A percentile compares a stretch with the other conserved stretches of the same genome.
Conservation (phyloP, 805 yeast genomes). For the Metschnikowia shivogae region DNA sequence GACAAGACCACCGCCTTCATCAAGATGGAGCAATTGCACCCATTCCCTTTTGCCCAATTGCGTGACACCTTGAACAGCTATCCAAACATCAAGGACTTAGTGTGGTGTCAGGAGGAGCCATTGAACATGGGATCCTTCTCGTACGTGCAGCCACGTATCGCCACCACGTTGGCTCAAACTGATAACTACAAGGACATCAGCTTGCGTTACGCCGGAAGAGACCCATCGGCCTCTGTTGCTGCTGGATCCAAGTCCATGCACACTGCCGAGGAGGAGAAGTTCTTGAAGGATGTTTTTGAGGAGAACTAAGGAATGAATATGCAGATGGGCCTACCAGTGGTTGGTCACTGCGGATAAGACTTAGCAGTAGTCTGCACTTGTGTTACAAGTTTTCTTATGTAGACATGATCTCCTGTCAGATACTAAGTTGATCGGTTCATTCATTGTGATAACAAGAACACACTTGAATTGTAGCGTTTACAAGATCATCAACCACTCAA, state of each 20-base stretch:
- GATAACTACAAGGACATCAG: constrained; percentile 53
- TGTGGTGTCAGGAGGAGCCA: constrained; percentile 99
- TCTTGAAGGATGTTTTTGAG: constrained; percentile 60
- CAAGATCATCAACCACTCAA: too few relatives aligned
- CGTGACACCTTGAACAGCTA: constrained; percentile 77
- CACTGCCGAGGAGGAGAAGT: constrained; percentile 79
- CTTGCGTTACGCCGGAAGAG: constrained; percentile 92
- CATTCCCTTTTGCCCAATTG: constrained; percentile 96
- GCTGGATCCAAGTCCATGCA: constrained; percentile 94
- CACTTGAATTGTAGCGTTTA: too few relatives aligned
- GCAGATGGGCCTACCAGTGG: too few relatives aligned
- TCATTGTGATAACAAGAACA: too few relatives aligned
- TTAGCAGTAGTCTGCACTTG: too few relatives aligned
- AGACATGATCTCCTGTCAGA: too few relatives aligned
- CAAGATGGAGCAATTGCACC: constrained; percentile 92
- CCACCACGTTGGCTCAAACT: constrained; percentile 72
- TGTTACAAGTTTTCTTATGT: too few relatives aligned
- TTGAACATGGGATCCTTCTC: constrained; percentile 92
- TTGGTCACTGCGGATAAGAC: too few relatives aligned
- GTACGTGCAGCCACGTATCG: constrained; percentile 77
- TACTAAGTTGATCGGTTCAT: too few relatives aligned
- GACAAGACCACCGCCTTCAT: constrained; percentile 84
- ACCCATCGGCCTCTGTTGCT: constrained; percentile 97
- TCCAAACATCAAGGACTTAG: constrained; percentile 81
- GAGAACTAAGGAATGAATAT: constrained; percentile 8